Conservation (phyloP, 331 rosid species). For the Phaseolus coccineus region DNA sequence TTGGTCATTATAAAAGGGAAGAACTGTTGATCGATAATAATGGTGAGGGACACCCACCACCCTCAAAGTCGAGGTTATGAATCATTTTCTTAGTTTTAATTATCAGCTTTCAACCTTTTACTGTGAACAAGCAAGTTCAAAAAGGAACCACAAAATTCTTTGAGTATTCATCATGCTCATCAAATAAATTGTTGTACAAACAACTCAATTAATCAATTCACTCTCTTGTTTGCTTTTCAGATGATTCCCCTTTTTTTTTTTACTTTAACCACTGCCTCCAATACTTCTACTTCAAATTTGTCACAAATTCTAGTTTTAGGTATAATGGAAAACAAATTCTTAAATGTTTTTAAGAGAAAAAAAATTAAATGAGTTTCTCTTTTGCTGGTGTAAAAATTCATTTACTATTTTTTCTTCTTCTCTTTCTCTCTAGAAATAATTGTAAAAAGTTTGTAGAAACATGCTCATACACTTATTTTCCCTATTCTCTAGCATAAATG, state of each 20-base stretch:
- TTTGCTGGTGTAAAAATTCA: no score
- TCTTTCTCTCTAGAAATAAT: no score
- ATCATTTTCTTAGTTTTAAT: conserved; percentile 35
- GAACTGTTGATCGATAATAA: background rate
- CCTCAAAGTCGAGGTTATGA: conserved; percentile 46
- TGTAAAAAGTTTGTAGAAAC: no score
- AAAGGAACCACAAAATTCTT: conserved; percentile 22
- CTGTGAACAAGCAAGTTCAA: conserved; percentile 33
- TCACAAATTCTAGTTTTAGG: background rate
- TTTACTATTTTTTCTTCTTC: no score
- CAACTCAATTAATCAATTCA: conserved; percentile 32
- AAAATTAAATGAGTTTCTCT: no score
- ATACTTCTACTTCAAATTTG: conserved; percentile 18
- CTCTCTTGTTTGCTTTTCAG: conserved; percentile 30
- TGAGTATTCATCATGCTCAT: conserved; percentile 46
- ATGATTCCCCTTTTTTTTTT: background rate
- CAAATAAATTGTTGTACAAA: conserved; percentile 54
- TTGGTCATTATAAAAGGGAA: conserved; percentile 31
- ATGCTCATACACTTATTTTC: no score
- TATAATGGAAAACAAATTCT: no score
- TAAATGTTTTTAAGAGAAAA: no score
- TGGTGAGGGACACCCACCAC: conserved; percentile 48
- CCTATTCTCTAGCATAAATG: no score
- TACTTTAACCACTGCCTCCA: background rate
- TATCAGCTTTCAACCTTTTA: conserved; percentile 53